phyloP scores from a whole-genome alignment of 495 filamentous ascomycete genomes.

The Penicillium coprophilum region DNA sequence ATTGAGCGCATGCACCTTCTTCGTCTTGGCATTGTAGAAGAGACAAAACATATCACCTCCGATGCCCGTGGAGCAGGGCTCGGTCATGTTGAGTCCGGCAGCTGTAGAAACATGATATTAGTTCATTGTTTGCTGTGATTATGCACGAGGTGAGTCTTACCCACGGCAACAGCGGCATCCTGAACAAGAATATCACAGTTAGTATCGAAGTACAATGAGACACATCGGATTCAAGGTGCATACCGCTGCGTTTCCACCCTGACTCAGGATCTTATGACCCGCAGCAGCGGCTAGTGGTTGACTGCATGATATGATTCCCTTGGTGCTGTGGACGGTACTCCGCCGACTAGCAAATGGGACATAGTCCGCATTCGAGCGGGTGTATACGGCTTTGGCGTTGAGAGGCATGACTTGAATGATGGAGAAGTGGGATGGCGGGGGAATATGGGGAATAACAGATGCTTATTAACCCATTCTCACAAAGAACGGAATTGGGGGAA shows the following conservation, averaged over 20 bases:
- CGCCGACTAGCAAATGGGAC: constrained; percentile 77
- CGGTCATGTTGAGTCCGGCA: constrained; percentile 88
- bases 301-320: constrained; percentile 88
- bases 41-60: constrained; percentile 98
- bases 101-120: constrained; percentile 42
- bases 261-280: constrained; percentile 76
- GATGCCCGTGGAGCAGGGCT: constrained; percentile 92
- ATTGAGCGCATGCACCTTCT: constrained; percentile 81
- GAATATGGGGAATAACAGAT: not conserved
- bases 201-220: not conserved
- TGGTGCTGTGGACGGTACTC: constrained; percentile 88
- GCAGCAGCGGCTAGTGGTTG: constrained; percentile 90
- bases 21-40: constrained; percentile 81
- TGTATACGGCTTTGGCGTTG: constrained; percentile 61
- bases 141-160: constrained; percentile 33
- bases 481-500: not conserved
- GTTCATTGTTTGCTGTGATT: not conserved
- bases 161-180: constrained; percentile 93
- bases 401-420: constrained; percentile 51
- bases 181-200: constrained; percentile 28
- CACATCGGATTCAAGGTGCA: constrained; percentile 28
- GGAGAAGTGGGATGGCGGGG: not conserved
- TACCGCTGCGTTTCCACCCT: constrained; percentile 92
- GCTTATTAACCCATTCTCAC: constrained; percentile 4
- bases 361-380: constrained; percentile 57